Percentiles rank a stretch among this genome's conserved stretches.
phyloP scores from a whole-genome alignment of 2,329 filamentous ascomycete species.

The Venturia asperata region DNA sequence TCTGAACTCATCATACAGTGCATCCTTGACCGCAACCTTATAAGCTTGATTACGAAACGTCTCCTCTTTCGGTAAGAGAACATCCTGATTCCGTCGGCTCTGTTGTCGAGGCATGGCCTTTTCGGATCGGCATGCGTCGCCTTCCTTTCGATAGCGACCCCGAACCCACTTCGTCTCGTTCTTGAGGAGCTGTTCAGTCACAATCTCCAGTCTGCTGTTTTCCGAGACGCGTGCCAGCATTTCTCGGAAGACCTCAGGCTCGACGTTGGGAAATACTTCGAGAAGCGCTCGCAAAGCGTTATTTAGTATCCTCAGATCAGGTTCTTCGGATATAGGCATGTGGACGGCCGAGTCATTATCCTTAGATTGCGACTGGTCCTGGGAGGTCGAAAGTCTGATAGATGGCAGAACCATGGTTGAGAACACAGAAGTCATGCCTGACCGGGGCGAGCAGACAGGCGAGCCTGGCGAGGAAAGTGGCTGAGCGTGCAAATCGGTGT shows the following conservation, averaged over 20 bases:
- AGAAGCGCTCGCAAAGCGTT: slow-evolving; percentile 59
- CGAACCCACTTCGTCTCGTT: slow-evolving; percentile 63
- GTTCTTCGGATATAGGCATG: slow-evolving; percentile 38
- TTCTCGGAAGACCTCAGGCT: slow-evolving; percentile 74
- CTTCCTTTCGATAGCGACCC: slow-evolving; percentile 46
- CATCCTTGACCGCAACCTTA: slow-evolving; percentile 58
- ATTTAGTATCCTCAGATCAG: slow-evolving; percentile 64
- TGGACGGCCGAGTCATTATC: background rate
- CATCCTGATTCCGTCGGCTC: slow-evolving; percentile 18
- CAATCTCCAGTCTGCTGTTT: slow-evolving; percentile 68
- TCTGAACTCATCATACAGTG: slow-evolving; percentile 69
- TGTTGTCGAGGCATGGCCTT: slow-evolving; percentile 12
- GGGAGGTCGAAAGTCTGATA: background rate
- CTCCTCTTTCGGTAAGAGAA: slow-evolving; percentile 52
- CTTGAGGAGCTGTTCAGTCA: slow-evolving; percentile 70
- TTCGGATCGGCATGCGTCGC: slow-evolving; percentile 24
- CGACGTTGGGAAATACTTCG: slow-evolving; percentile 71
- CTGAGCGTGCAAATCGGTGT: background rate
- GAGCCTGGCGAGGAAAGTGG: background rate
- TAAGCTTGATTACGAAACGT: slow-evolving; percentile 62
- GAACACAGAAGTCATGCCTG: slow-evolving; percentile 14
- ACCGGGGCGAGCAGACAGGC: background rate
- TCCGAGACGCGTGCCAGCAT: slow-evolving; percentile 68
- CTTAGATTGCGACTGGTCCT: background rate
- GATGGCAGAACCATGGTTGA: slow-evolving; percentile 6